Evolutionary conservation across 2,329 filamentous ascomycete genomes (phyloP), one percentile per base, ranked within the genome.

Genomic region (Daldinia sp.): DNA sequence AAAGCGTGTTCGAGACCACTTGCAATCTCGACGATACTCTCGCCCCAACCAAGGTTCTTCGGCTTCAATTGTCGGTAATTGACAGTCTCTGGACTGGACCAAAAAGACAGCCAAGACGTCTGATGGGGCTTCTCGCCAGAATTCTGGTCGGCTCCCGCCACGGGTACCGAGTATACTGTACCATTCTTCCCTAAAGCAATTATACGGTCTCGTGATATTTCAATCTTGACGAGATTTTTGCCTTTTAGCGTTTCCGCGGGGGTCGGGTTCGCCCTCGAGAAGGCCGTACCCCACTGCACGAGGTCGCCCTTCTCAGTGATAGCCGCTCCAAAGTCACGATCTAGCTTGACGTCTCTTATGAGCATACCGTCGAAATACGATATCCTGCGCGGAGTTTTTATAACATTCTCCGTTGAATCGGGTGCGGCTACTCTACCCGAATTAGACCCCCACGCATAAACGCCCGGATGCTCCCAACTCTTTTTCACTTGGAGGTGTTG

Each of bases 381-480:
- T 72, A 98, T 87, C 61, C 93, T 85, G 61, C 90, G 83, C 11
- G 95, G 94, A 1, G 85, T 87, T 79, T 96, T 97, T 75, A 98
- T 83, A 65, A 89, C 85, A 27, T 81, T 80, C 56, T 97, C 93
- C 52, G 90, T 84, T 7, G 91, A 94, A 66, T 90, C 88, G 0
- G 94, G 93, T 39, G 94, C 93, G 34, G 91, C 92, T n/a, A 97
- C 94, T 70, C 85, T 86, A 63, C 93, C 92, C 13, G 82, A 81
- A 72, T 99, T 99, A 15, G 90, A 93, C 0, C 95, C 95, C 94
- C 95, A 99, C 4, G 90, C 88, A 77, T 96, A 98, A 0, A 98
- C 90, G 1, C 94, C 95, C 0, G 95, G 94, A 63, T 91, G 89
- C 77, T 87, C 86, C 83, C 85, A 88, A 77, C 92, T 96, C 73